Percentiles rank a stretch among this genome's conserved stretches.
These are phyloP conservation scores for Penicillium sp. DNA, from an alignment of 2,329 filamentous ascomycete genomes.

Conservation along the genomic window DNA sequence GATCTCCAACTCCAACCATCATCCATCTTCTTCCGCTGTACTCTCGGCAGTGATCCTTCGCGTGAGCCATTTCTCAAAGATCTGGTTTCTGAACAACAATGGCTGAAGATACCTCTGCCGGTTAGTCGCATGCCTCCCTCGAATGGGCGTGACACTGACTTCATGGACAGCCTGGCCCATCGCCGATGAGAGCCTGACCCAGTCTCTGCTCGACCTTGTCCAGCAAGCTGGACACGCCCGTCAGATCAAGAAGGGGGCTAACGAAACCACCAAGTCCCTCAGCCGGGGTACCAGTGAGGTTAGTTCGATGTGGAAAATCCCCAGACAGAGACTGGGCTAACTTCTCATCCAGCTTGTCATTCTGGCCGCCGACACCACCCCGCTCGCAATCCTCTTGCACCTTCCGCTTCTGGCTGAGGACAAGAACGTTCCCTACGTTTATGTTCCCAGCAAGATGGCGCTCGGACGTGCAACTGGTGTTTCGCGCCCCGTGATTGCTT, in stretches of 20 bases:
- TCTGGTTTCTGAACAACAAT: slow-evolving; percentile 27
- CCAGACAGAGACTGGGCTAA: too few species aligned
- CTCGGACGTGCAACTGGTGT: slow-evolving; percentile 90
- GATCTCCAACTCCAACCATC: slow-evolving; percentile 5
- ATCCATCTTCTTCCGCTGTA: slow-evolving; percentile 3
- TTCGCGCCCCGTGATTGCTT: slow-evolving; percentile 79
- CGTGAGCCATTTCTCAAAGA: slow-evolving; percentile 36
- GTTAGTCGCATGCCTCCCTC: slow-evolving; percentile 16
- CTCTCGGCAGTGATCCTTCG: slow-evolving; percentile 38
- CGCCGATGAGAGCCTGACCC: slow-evolving; percentile 69
- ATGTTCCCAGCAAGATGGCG: slow-evolving; percentile 74
- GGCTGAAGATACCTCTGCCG: slow-evolving; percentile 34
- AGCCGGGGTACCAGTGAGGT: slow-evolving; percentile 93
- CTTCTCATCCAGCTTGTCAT: slow-evolving; percentile 85
- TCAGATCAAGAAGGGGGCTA: slow-evolving; percentile 86
- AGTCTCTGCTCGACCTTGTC: slow-evolving; percentile 78
- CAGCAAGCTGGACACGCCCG: slow-evolving; percentile 63
- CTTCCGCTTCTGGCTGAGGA: slow-evolving; percentile 81
- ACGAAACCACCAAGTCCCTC: slow-evolving; percentile 80
- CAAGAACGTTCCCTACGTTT: slow-evolving; percentile 70
- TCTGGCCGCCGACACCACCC: slow-evolving; percentile 82
- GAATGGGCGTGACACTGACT: background rate
- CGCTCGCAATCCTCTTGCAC: slow-evolving; percentile 83
- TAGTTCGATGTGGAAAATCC: too few species aligned
- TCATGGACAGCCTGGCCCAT: slow-evolving; percentile 60